A percentile compares a stretch with the other conserved stretches of the same genome.
phyloP scores from a whole-genome alignment of 176 grass and related monocot genomes.

The Themeda triandra region DNA sequence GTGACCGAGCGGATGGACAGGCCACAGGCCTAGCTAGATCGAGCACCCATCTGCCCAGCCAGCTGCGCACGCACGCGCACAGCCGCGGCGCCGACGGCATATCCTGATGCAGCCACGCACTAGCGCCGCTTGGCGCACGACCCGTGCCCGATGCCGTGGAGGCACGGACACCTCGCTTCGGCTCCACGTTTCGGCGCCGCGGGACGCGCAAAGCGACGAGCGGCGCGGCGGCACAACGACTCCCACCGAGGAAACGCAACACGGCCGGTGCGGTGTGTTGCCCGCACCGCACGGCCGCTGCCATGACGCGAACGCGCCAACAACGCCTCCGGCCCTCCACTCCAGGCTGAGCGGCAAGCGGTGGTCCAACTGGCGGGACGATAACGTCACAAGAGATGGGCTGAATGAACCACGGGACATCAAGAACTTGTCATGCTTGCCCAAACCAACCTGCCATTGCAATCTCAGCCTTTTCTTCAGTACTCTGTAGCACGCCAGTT shows the following conservation, averaged over 20 bases:
- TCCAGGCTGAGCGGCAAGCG: not conserved
- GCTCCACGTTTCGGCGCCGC: not conserved
- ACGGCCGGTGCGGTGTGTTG: not conserved
- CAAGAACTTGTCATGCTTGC: not conserved
- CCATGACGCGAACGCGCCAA: not conserved
- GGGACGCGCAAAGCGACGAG: not conserved
- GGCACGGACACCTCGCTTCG: not conserved
- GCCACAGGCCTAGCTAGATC: too few relatives aligned
- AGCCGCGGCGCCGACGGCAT: not conserved
- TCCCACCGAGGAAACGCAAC: not conserved
- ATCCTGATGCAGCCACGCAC: not conserved
- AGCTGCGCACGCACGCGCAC: not conserved
- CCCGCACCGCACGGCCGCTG: not conserved
- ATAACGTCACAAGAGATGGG: not conserved
- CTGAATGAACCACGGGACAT: not conserved
- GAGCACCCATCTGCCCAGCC: not conserved
- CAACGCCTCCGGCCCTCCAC: not conserved
- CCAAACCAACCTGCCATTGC: not conserved
- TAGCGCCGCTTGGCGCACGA: not conserved
- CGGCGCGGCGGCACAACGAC: not conserved
- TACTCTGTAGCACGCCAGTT: not conserved
- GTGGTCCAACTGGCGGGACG: not conserved
- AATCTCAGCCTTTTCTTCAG: not conserved
- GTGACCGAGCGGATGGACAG: not conserved
- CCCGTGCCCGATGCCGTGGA: not conserved